Base-by-base conservation (phyloP, 2,329 filamentous ascomycete genomes). In the Fusarium torreyae region DNA sequence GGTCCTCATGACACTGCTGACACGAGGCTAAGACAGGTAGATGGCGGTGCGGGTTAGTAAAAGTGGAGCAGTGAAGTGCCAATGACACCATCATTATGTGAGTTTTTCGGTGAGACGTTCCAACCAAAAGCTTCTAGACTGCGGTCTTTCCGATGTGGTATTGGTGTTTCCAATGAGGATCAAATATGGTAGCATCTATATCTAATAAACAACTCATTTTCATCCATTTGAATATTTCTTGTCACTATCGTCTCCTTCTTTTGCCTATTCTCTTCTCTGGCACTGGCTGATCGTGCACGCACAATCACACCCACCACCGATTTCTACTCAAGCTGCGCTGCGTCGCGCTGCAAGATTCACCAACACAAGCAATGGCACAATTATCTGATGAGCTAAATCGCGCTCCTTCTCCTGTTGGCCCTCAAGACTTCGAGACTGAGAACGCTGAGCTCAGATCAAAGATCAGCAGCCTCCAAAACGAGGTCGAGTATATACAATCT, bases 81-180 rank as follows among this genome's bases (percentile, higher is more conserved):
- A 22, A 65, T 65, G 62, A 65, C 62, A 52, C 44, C n/a, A 65
- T 59, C 7, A 1, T 65, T 48, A 60, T 48, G 46, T n/a, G 1
- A 43, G 4, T 52, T 36, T 65, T 53, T 48, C 62, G 46, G 62
- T 60, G 60, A 65, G 60, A 44, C 3, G 50, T 18, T 24, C 24
- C 14, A 7, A 4, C 17, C 15, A 18, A 24, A 24, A 17, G 3
- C 17, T 58, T 64, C 34, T 64, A 42, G 44, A 36, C 8, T 38
- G 28, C 22, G 14, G 13, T 34, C 18, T 45, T 44, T 63, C 31
- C n/a, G 36, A n/a, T n/a, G 15, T 13, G 13, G 0, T 34, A 2
- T 50, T 10, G 13, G 14, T 17, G 6, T 26, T 24, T 5, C n/a
- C 8, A 15, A 11, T 26, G 22, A 3, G 5, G 2, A 1, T 24